Conservation (phyloP, 163 green algal species). For the Volvox carteri region DNA sequence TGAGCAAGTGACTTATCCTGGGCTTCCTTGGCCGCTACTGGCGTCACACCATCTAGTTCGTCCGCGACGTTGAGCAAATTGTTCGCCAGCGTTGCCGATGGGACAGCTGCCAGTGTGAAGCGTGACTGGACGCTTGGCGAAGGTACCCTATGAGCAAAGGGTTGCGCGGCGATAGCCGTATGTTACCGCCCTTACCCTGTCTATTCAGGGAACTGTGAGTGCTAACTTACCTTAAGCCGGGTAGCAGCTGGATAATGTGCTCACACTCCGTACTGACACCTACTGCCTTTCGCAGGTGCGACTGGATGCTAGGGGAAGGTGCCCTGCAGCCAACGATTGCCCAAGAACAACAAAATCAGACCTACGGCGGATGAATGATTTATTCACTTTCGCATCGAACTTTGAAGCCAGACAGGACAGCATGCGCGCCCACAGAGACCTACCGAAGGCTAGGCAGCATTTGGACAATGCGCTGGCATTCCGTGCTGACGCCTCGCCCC, state of each 20-base stretch:
- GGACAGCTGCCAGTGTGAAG: neutral
- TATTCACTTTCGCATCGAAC: too few relatives aligned
- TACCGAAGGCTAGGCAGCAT: conserved; percentile 31
- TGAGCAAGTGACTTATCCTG: neutral
- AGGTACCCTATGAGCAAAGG: conserved; percentile 9
- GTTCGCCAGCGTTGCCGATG: neutral
- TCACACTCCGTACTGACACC: conserved; percentile 37
- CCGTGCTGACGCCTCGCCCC: conserved; percentile 10
- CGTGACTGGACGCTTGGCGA: conserved; percentile 25
- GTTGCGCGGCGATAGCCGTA: too few relatives aligned
- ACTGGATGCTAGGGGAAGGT: neutral
- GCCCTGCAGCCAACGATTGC: conserved; percentile 2
- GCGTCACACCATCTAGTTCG: neutral
- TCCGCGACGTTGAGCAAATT: neutral
- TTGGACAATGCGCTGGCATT: conserved; percentile 27
- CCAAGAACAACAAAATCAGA: too few relatives aligned
- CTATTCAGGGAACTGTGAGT: too few relatives aligned
- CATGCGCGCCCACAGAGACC: neutral
- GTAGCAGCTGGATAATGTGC: conserved; percentile 3
- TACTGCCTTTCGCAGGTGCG: neutral
- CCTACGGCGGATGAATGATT: too few relatives aligned
- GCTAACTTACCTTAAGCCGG: neutral
- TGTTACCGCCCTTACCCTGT: too few relatives aligned
- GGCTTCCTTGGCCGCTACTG: neutral
- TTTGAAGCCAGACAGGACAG: too few relatives aligned